phyloP scores from a whole-genome alignment of 2,329 filamentous ascomycete species.

The Tolypocladium album region DNA sequence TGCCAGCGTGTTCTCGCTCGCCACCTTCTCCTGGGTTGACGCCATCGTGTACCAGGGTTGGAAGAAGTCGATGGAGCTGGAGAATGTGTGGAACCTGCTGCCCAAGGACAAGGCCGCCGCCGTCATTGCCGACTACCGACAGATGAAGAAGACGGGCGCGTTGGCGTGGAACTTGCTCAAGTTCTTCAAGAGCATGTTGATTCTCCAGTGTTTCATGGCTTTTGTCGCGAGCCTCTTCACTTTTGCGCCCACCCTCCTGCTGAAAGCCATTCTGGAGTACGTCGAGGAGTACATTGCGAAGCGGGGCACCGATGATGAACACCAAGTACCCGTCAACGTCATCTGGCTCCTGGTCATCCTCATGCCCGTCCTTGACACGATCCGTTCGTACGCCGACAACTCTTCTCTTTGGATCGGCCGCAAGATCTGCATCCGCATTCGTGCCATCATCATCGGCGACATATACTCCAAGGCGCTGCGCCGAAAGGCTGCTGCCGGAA shows the following conservation, averaged over 20 bases:
- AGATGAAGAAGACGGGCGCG: constrained; percentile 69
- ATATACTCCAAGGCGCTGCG: constrained; percentile 94
- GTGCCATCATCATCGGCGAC: constrained; percentile 92
- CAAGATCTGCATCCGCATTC: constrained; percentile 84
- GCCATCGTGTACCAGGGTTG: constrained; percentile 82
- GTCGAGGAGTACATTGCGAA: constrained; percentile 55
- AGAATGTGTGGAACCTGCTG: constrained; percentile 84
- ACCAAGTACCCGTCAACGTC: constrained; percentile 66
- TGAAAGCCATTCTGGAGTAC: constrained; percentile 87
- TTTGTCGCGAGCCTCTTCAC: constrained; percentile 71
- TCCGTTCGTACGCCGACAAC: constrained; percentile 74
- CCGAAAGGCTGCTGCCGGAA: constrained; percentile 72
- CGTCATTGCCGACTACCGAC: constrained; percentile 74
- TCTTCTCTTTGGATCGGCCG: constrained; percentile 89
- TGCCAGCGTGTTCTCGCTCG: constrained; percentile 79
- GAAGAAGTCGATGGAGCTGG: constrained; percentile 69
- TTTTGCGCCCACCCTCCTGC: constrained; percentile 81
- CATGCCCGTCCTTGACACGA: constrained; percentile 70
- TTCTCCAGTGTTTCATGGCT: constrained; percentile 74
- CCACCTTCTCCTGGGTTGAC: constrained; percentile 87
- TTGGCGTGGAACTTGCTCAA: constrained; percentile 72
- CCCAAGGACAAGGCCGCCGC: constrained; percentile 78
- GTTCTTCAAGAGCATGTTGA: constrained; percentile 69
- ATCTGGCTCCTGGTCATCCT: constrained; percentile 94
- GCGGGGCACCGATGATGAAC: neutral